Percentiles rank a stretch among this genome's conserved stretches.
These are phyloP conservation scores for Salix arbutifolia DNA, from an alignment of 345 rosid genomes.

Conservation along the genomic window DNA sequence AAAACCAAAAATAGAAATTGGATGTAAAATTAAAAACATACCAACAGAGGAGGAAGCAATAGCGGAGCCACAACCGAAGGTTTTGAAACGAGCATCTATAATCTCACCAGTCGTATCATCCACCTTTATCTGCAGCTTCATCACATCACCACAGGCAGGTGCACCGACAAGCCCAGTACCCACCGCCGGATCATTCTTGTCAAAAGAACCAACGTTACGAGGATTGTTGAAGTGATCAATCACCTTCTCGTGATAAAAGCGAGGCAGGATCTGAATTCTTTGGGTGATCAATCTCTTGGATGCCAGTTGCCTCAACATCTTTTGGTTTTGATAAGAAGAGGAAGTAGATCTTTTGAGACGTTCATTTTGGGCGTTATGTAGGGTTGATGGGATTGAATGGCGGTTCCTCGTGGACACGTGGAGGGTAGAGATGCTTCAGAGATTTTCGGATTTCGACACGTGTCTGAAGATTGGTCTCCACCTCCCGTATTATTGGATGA, in stretches of 20 bases:
- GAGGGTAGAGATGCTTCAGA: not conserved
- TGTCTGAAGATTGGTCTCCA: not conserved
- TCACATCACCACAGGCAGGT: conserved; percentile 97
- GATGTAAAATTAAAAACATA: conserved; percentile 18
- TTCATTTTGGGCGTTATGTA: not conserved
- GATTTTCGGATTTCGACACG: not conserved
- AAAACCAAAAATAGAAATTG: not conserved
- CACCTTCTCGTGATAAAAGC: conserved; percentile 85
- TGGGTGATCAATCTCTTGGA: conserved; percentile 47
- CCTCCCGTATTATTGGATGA: not conserved
- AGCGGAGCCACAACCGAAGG: conserved; percentile 98
- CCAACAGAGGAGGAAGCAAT: conserved; percentile 97
- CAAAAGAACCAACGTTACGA: conserved; percentile 92
- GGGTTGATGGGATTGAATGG: not conserved
- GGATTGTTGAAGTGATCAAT: conserved; percentile 95
- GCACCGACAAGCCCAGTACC: conserved; percentile 98
- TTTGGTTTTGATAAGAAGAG: not conserved
- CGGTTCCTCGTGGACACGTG: conserved; percentile 5
- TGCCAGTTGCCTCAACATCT: conserved; percentile 46
- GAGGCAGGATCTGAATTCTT: conserved; percentile 28
- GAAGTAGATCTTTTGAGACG: not conserved
- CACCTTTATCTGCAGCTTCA: conserved; percentile 96
- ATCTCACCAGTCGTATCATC: conserved; percentile 82
- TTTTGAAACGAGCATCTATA: conserved; percentile 88
- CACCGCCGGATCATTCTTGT: conserved; percentile 74